A percentile compares a stretch with the other conserved stretches of the same genome.
Evolutionary conservation across 1,284 basidiomycete species (phyloP).

Genomic region (Uromyces viciae-fabae): DNA sequence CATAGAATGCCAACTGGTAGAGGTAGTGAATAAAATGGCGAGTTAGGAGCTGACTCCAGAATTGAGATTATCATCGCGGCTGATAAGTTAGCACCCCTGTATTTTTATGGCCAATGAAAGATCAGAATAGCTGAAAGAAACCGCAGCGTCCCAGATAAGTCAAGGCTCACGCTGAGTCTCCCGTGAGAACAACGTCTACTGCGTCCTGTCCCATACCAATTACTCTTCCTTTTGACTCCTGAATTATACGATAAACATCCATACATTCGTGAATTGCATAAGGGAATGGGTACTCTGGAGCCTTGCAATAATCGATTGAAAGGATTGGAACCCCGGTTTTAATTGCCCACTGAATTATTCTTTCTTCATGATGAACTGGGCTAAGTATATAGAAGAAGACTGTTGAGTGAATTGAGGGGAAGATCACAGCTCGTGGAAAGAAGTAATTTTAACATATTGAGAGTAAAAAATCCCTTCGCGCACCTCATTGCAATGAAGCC

Average conservation of each 20-base stretch:
- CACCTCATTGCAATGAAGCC: conserved; percentile 84
- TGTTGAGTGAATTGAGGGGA: conserved; percentile 1
- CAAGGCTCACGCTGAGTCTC: conserved; percentile 80
- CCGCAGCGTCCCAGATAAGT: not conserved
- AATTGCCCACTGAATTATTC: conserved; percentile 79
- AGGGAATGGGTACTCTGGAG: conserved; percentile 80
- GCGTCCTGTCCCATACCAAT: conserved; percentile 75
- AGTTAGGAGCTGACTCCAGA: conserved; percentile 52
- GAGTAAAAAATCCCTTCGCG: conserved; percentile 26
- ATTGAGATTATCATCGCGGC: conserved; percentile 48
- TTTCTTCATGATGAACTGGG: conserved; percentile 90
- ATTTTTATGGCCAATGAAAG: not conserved
- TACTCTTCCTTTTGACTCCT: conserved; percentile 71
- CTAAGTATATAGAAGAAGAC: conserved; percentile 52
- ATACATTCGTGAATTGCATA: conserved; percentile 92
- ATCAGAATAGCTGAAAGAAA: not conserved
- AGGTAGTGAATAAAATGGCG: conserved; percentile 57
- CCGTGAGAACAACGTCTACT: conserved; percentile 71
- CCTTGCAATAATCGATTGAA: conserved; percentile 89
- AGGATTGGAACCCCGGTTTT: conserved; percentile 75
- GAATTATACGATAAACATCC: conserved; percentile 76
- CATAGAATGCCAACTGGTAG: conserved; percentile 77
- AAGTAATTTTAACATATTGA: not conserved
- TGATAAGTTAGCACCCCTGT: conserved; percentile 34
- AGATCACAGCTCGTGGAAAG: not conserved